A percentile compares a stretch with the other conserved stretches of the same genome.
Evolutionary conservation across 2,329 filamentous ascomycete genomes (phyloP).

Genomic region (Penicillium fuscoglaucum): DNA sequence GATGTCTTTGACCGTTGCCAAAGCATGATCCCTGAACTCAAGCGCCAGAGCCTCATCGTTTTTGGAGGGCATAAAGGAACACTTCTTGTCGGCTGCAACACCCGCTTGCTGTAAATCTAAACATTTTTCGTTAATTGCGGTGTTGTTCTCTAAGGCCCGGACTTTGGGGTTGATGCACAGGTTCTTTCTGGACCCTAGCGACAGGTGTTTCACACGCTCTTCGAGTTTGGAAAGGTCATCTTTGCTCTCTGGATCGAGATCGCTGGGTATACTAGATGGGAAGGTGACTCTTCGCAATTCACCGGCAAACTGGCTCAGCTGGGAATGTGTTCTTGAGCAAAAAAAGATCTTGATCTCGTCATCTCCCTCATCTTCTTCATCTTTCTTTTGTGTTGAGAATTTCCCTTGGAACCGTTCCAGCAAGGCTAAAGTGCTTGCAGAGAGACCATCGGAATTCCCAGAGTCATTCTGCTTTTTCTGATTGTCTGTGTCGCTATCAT

Average conservation of each 20-base stretch:
- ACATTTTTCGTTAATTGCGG: slow-evolving; percentile 91
- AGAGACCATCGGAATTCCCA: slow-evolving; percentile 54
- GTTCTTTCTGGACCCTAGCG: slow-evolving; percentile 82
- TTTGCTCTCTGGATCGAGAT: slow-evolving; percentile 27
- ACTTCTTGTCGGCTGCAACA: slow-evolving; percentile 64
- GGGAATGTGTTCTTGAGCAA: slow-evolving; percentile 89
- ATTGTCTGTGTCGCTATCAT: slow-evolving; percentile 62
- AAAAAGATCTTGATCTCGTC: slow-evolving; percentile 82
- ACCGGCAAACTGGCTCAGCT: slow-evolving; percentile 81
- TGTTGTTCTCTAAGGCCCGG: slow-evolving; percentile 64
- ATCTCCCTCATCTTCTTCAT: slow-evolving; percentile 53
- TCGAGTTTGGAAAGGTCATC: slow-evolving; percentile 35
- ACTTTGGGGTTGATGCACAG: slow-evolving; percentile 88
- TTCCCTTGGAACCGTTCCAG: slow-evolving; percentile 65
- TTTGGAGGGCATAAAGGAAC: slow-evolving; percentile 74
- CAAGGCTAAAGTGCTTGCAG: slow-evolving; percentile 71
- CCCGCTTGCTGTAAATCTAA: slow-evolving; percentile 80
- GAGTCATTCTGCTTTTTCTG: slow-evolving; percentile 29
- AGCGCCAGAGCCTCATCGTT: slow-evolving; percentile 71
- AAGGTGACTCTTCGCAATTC: slow-evolving; percentile 78
- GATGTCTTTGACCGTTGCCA: slow-evolving; percentile 87
- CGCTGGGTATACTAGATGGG: slow-evolving; percentile 66
- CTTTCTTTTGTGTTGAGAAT: slow-evolving; percentile 32
- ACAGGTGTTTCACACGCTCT: slow-evolving; percentile 74
- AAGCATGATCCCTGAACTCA: slow-evolving; percentile 78